Conservation (phyloP, 495 filamentous ascomycete genomes). For the Aspergillus steynii region DNA sequence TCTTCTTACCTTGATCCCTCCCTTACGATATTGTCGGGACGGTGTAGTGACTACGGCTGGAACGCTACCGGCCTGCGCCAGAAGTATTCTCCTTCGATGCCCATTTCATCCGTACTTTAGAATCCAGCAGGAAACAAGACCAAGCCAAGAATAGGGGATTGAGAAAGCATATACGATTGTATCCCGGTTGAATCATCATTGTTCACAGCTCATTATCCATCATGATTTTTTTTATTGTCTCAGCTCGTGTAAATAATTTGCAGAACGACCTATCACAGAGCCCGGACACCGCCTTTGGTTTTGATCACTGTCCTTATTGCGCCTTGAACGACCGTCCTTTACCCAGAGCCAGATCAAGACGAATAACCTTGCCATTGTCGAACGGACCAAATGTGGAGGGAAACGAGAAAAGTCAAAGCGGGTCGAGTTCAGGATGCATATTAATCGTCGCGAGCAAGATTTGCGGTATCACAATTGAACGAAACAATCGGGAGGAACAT, state of each 20-base stretch:
- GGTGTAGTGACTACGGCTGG: neutral
- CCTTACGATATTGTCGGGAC: too few relatives aligned
- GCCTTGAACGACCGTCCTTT: slow-evolving; percentile 5
- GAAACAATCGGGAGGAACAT: slow-evolving; percentile 22
- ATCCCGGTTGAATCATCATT: slow-evolving; percentile 5
- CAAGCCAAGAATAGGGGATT: neutral
- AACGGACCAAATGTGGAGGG: slow-evolving; percentile 1
- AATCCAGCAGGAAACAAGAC: neutral
- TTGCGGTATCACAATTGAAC: slow-evolving; percentile 29
- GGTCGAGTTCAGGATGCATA: slow-evolving; percentile 19
- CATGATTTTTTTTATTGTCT: slow-evolving; percentile 25
- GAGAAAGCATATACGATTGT: neutral
- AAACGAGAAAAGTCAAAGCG: slow-evolving; percentile 9
- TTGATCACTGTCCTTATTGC: slow-evolving; percentile 2
- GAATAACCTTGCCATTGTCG: slow-evolving; percentile 5
- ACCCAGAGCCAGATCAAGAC: slow-evolving; percentile 1
- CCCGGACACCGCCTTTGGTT: slow-evolving; percentile 9
- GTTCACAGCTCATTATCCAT: slow-evolving; percentile 27
- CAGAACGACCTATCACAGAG: slow-evolving; percentile 17
- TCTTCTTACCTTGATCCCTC: too few relatives aligned
- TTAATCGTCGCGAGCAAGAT: slow-evolving; percentile 21
- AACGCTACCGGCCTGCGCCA: neutral
- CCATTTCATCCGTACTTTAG: neutral
- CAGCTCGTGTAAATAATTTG: slow-evolving; percentile 26
- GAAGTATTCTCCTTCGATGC: neutral